Evolutionary conservation across 176 grass and related monocot genomes (phyloP), one percentile per base, ranked within the genome.

Genomic region (Carex kokanica): DNA sequence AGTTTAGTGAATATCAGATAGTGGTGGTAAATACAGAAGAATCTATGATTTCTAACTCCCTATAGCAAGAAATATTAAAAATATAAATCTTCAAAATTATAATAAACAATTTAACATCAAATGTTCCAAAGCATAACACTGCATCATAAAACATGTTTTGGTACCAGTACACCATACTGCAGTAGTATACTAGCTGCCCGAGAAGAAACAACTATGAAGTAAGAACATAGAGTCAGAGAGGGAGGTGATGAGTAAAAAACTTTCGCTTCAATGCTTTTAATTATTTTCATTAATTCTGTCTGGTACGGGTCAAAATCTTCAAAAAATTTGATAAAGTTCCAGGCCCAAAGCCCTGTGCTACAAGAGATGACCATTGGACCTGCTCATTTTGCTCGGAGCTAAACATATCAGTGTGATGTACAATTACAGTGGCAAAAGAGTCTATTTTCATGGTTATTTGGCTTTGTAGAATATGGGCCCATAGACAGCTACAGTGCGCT

Each of bases 1-100:
- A 72, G 3, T 23, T 72, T 11, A 47, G 38, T 72, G 68, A 72
- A 72, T 45, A 71, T 72, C 68, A 47, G 21, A 45, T 72, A 72
- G n/a, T 23, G 15, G 20, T 13, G 40, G 16, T 71, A 2, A 45
- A 9, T 73, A 23, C 20, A 9, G n/a, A 18, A 49, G 40, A 43
- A 49, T 17, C 18, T 21, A 45, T 72, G 2, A 12, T 47, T 18
- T 40, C 2, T 64, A 64, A 64, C 45, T 72, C 38, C 68, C 25
- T 32, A 29, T 61, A 18, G 32, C 16, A 68, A 68, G 66, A 17
- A 17, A 20, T 41, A 12, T 69, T 69, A 8, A 69, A 41, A 64
- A 14, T 64, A 64, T 38, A 68, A 68, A 38, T 29, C 12, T 27
- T 31, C 15, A 34, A 3, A 67, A 18, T 66, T 40, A 32, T 32